Base-by-base conservation (phyloP, 2,329 filamentous ascomycete species). In the Aspergillus fischeri region DNA sequence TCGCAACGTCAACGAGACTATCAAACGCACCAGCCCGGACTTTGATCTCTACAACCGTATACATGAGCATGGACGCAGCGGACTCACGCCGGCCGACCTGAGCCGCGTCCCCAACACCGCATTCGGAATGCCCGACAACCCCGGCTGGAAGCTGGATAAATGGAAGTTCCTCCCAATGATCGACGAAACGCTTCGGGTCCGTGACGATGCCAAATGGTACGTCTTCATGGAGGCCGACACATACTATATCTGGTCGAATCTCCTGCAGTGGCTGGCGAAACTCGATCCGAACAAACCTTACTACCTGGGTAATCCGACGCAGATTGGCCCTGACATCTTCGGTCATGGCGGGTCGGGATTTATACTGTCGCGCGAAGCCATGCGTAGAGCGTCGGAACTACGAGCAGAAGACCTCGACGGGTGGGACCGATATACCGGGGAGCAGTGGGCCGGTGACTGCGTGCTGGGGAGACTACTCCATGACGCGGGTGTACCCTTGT, bases 171-270 rank as follows among this genome's bases (percentile, higher is more conserved):
- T 84, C 11, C 81, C 81, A 4, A 77, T 83, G 72, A 76, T 81
- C 9, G 77, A 81, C 52, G 74, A 77, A 53, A 76, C 80, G 0
- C 69, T 76, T 42, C 67, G 69, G 41, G 64, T 72, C 51, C 64
- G 60, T 28, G 80, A 80, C 0, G 66, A 80, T 11, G 77, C 78
- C 48, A 79, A 79, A 52, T 86, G 82, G 83, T 86, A 79, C 59
- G 70, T 83, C 53, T 85, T 85, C 65, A 75, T 83, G 24, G 82
- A 85, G 60, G 77, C 80, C 0, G 83, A 86, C 63, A 84, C 81
- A 0, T 85, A 82, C 61, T 67, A 84, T 17, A 67, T 83, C 24
- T 81, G 82, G 74, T 70, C 74, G 41, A 81, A 81, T 51, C 61
- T 85, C 49, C 61, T 83, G 17, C 69, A 74, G 27, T 85, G 81